Evolutionary conservation across 164 flowering plant species (phyloP), one percentile per base, ranked within the genome.

Genomic region (Houttuynia cordata): DNA sequence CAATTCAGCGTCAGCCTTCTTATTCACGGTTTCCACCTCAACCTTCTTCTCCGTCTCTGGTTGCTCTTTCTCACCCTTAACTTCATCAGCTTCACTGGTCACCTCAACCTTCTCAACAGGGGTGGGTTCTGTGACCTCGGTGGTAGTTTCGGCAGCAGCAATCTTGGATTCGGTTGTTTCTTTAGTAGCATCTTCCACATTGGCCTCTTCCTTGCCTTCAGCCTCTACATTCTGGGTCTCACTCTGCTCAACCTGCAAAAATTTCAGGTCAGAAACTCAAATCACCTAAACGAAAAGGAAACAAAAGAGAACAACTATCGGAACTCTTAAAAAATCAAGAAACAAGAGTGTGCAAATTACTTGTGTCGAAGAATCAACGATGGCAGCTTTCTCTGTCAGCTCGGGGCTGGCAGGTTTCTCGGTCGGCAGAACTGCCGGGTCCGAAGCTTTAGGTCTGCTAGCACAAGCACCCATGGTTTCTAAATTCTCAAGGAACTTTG

Each of bases 181-280:
- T 10, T 25, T 21, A 15, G 71, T 71, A 41, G 66, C 21, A 7
- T 60, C 63, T 57, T 66, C 60, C 3, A 59, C 53, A 49, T 70
- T 67, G 47, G 82, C 66, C 59, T 77, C 78, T 3, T 76, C 70
- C 37, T 68, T 73, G 67, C 78, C 82, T 45, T 79, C 78, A 6
- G 79, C 72, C 62, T 67, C 80, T 60, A 10, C 53, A 42, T 7
- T 65, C 54, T 68, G 67, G 57, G 6, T 58, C 60, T 75, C 73
- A 51, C 61, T 75, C 10, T 68, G 64, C 56, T 51, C 68, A 57
- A 77, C 78, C 82, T 80, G 71, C 70, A 74, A 59, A 22, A 8
- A 61, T 24, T n/a, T n/a, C 18, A 24, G 12, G 18, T 24, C 6
- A 8, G n/a, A 10, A 10, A 19, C 12, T 6, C 40, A 60, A 49